A percentile compares a stretch with the other conserved stretches of the same genome.
Evolutionary conservation across 352 stramenopile species (phyloP).

Genomic region (Blastocystis hominis): DNA sequence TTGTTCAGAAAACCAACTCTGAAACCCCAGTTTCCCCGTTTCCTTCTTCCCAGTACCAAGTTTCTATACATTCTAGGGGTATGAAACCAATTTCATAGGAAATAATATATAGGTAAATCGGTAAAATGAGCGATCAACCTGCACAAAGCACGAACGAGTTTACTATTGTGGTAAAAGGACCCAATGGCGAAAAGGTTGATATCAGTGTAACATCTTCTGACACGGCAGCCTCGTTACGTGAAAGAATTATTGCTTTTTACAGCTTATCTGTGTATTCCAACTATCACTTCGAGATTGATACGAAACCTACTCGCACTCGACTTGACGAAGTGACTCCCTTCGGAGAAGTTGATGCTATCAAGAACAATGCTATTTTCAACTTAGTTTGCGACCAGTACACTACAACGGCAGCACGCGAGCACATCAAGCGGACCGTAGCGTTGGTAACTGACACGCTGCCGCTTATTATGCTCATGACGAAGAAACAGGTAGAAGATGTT

Average conservation of each 20-base stretch:
- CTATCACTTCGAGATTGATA: slow-evolving; percentile 17
- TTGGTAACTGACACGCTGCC: slow-evolving; percentile 9
- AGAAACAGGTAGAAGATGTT: slow-evolving; percentile 23
- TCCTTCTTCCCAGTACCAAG: too few species aligned
- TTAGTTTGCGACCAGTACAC: slow-evolving; percentile 29
- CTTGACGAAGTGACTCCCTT: background rate
- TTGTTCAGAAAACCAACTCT: too few species aligned
- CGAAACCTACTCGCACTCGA: background rate
- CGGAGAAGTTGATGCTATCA: background rate
- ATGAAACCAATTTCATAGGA: too few species aligned
- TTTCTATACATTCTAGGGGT: too few species aligned
- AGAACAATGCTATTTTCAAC: background rate
- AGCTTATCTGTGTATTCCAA: background rate
- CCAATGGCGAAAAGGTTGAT: background rate
- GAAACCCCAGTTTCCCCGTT: too few species aligned
- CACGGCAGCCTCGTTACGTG: background rate
- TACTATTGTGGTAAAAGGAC: slow-evolving; percentile 12
- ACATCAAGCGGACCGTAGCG: slow-evolving; percentile 19
- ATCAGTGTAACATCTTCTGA: background rate
- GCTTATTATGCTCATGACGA: background rate
- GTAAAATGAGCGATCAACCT: too few species aligned
- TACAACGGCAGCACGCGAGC: background rate
- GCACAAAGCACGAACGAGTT: too few species aligned
- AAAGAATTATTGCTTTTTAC: background rate
- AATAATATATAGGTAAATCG: too few species aligned